Evolutionary conservation across 768 basidiomycete genomes (phyloP), one percentile per base, ranked within the genome.

Genomic region (Hypsizygus marmoreus): DNA sequence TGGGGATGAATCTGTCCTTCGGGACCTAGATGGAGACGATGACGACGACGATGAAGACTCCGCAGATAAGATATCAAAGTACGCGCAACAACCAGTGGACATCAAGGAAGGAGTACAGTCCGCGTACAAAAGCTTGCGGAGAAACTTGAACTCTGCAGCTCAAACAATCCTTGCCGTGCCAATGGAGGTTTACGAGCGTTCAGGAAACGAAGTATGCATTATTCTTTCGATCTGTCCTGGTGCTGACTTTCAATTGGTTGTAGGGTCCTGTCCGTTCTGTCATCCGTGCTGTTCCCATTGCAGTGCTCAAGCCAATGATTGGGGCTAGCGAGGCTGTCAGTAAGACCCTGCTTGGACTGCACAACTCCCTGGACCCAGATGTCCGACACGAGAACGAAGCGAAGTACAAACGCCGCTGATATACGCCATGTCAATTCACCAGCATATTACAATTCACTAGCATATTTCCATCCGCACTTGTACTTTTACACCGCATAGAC

Each of bases 91-190:
- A 59, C 97, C 97, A 1, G 67, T 67, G 29, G 84, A 88, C 59
- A 75, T 95, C 30, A 80, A 72, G 56, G 92, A 97, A 60, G 97
- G 97, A 12, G 74, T 99, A 25, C 83, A 93, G 51, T 84, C 82
- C 0, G 97, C 95, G n/a, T 97, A 97, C 65, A 82, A 76, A 62
- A 95, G 91, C 59, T 65, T 99, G 57, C 83, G 80, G 41, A 82
- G 73, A 59, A 97, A 98, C 66, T 64, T 99, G 50, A 88, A 85
- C 56, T 91, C 90, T 32, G 97, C 97, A 20, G 97, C 95, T 19
- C 95, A 99, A 69, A 99, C 97, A 0, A 98, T 99, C 50, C 77
- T 99, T 28, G 95, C 97, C 1, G 92, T 99, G 1, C 97, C 97
- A 1, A 97, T 98, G 95, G 97, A 98, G 65, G 93, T 97, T 9